phyloP scores from a whole-genome alignment of 176 grass and related monocot species.

The Juncus inflexus region DNA sequence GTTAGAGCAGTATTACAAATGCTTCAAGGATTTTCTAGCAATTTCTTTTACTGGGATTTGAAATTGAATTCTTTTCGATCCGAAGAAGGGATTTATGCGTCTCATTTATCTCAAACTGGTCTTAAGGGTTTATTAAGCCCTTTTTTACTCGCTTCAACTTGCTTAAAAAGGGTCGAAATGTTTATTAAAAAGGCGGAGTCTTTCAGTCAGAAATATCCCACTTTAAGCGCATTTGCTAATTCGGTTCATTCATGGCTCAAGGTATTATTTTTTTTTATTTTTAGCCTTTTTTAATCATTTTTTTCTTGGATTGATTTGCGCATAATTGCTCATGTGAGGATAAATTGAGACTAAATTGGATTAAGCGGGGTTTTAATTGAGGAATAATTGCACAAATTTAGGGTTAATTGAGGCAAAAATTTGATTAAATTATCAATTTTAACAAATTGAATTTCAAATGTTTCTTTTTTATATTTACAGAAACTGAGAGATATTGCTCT shows the following conservation, averaged over 20 bases:
- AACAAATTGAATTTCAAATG: slow-evolving; percentile 1
- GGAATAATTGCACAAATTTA: neutral
- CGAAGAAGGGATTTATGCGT: slow-evolving; percentile 48
- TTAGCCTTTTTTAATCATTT: too few relatives aligned
- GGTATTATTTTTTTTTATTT: slow-evolving; percentile 40
- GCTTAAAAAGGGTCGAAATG: slow-evolving; percentile 81
- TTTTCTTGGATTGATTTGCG: too few relatives aligned
- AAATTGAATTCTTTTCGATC: slow-evolving; percentile 31
- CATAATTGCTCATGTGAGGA: too few relatives aligned
- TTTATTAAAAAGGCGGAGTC: slow-evolving; percentile 48
- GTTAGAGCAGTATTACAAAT: slow-evolving; percentile 65
- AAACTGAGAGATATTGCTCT: slow-evolving; percentile 58
- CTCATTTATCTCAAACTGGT: slow-evolving; percentile 56
- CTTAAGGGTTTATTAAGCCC: slow-evolving; percentile 41
- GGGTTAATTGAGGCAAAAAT: too few relatives aligned
- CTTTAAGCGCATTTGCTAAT: slow-evolving; percentile 62
- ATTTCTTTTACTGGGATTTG: slow-evolving; percentile 56
- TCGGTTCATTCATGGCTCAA: slow-evolving; percentile 69
- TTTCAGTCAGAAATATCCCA: slow-evolving; percentile 26
- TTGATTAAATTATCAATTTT: neutral
- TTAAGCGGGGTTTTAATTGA: too few relatives aligned
- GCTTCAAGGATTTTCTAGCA: slow-evolving; percentile 63
- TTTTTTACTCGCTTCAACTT: slow-evolving; percentile 60
- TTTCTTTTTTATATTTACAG: slow-evolving; percentile 41
- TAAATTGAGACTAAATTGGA: too few relatives aligned